phyloP scores from a whole-genome alignment of 1,139 yeast species.

The Suhomyces terraborum region DNA sequence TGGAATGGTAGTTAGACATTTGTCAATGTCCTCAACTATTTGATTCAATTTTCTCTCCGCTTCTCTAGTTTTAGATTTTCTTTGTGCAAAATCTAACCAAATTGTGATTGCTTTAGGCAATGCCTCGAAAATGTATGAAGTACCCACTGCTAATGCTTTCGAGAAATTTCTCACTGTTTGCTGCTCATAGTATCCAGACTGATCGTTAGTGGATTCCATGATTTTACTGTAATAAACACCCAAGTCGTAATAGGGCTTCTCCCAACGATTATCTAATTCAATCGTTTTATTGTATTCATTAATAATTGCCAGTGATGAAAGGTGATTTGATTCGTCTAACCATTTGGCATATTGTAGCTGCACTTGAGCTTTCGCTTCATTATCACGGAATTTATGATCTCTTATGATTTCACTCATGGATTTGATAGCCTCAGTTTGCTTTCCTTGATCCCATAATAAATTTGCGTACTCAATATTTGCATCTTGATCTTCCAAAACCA shows the following conservation, averaged over 20 bases:
- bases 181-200: slow-evolving; percentile 65
- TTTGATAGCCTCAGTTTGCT: slow-evolving; percentile 81
- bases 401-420: slow-evolving; percentile 50
- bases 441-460: slow-evolving; percentile 88
- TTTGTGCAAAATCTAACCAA: slow-evolving; percentile 83
- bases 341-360: slow-evolving; percentile 83
- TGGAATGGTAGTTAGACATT: slow-evolving; percentile 52
- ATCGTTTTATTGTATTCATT: slow-evolving; percentile 67
- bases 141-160: slow-evolving; percentile 68
- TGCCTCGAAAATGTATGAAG: slow-evolving; percentile 75
- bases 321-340: slow-evolving; percentile 86
- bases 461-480: slow-evolving; percentile 84
- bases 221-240: slow-evolving; percentile 81
- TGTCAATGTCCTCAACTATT: slow-evolving; percentile 56
- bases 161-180: slow-evolving; percentile 66
- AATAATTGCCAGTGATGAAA: slow-evolving; percentile 73
- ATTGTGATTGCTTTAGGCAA: slow-evolving; percentile 86
- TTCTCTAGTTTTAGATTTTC: slow-evolving; percentile 27
- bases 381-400: slow-evolving; percentile 21
- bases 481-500: slow-evolving; percentile 47
- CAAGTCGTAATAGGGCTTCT: slow-evolving; percentile 75
- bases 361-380: slow-evolving; percentile 43
- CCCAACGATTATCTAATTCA: slow-evolving; percentile 63
- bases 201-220: slow-evolving; percentile 57
- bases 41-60: slow-evolving; percentile 43